A percentile compares a stretch with the other conserved stretches of the same genome.
phyloP scores from a whole-genome alignment of 768 basidiomycete species.

The Mycena galericulata region DNA sequence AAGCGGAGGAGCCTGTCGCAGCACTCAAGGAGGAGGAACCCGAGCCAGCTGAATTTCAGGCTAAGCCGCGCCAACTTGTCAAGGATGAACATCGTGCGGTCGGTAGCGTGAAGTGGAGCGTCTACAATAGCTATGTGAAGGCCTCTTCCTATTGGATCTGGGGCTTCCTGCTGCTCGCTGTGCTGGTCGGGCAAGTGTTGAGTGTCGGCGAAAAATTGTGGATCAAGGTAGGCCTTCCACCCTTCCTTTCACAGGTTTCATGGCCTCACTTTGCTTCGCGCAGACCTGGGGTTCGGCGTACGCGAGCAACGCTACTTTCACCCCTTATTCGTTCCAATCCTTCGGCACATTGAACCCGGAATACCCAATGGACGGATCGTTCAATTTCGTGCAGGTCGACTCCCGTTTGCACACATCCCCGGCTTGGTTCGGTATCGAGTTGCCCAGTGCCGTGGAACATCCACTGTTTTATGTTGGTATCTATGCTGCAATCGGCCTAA shows the following conservation, averaged over 20 bases:
- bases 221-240: not conserved
- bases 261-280: no score
- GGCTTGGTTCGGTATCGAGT: slow-evolving; percentile 39
- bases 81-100: slow-evolving; percentile 77
- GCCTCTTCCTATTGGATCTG: slow-evolving; percentile 45
- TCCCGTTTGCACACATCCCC: not conserved
- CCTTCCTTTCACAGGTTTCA: no score
- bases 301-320: not conserved
- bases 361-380: no score
- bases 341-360: no score
- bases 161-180: not conserved
- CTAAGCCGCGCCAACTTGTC: slow-evolving; percentile 66
- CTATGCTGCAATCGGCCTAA: slow-evolving; percentile 67
- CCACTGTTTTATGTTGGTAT: slow-evolving; percentile 79
- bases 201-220: no score
- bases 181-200: not conserved
- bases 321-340: not conserved
- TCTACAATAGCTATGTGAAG: slow-evolving; percentile 75
- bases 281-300: no score
- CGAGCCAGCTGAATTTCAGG: slow-evolving; percentile 58
- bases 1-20: no score
- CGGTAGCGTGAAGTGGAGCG: slow-evolving; percentile 84
- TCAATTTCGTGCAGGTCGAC: no score
- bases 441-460: slow-evolving; percentile 65
- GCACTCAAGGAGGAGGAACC: slow-evolving; percentile 55